Base-by-base conservation (phyloP, 2,329 filamentous ascomycete genomes). In the Graphiopsis chlorocephala region DNA sequence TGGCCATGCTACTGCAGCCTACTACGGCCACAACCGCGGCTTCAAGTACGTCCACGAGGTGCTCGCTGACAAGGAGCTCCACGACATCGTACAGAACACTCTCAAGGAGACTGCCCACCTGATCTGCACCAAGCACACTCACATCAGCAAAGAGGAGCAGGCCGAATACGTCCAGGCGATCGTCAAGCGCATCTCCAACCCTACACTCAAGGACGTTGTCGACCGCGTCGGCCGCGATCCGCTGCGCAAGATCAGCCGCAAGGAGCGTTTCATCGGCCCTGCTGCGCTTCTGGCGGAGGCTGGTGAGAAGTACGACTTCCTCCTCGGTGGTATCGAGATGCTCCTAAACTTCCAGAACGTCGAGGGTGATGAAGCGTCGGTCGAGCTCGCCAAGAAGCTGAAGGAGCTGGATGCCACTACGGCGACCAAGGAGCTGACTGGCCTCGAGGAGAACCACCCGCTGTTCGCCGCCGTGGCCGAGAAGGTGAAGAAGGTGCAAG, bases 171-270 rank as follows among this genome's bases (percentile, higher is more conserved):
- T 97, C 67, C 85, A 95, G 74, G 93, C 91, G 81, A 99, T 99
- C 80, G 87, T 99, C 76, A 86, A 85, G 72, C 91, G 94, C 73
- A 97, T 98, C 78, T 91, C 91, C 78, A 98, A 98, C 83, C 93
- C 92, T 15, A 89, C 93, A 71, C 85, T 97, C 65, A 92, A 96
- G 80, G 94, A 99, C 78, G 89, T 90, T 14, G 93, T 97, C 38
- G 92, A 96, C 83, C 93, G 95, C 78, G 95, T 99, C 69, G 95
- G 94, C 64, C 93, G 95, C 76, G 94, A 93, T 20, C 95, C 95
- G 20, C 83, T 99, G 66, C 90, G 95, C 77, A 99, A 99, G 85
- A 86, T 99, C 35, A 90, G 90, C 69, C 91, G 93, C 78, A 95
- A 96, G 82, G 95, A 99, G 82, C 93, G 95, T 52, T 97, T 99